Evolutionary conservation across 805 yeast species (phyloP).

Genomic region (Candida railenensis): DNA sequence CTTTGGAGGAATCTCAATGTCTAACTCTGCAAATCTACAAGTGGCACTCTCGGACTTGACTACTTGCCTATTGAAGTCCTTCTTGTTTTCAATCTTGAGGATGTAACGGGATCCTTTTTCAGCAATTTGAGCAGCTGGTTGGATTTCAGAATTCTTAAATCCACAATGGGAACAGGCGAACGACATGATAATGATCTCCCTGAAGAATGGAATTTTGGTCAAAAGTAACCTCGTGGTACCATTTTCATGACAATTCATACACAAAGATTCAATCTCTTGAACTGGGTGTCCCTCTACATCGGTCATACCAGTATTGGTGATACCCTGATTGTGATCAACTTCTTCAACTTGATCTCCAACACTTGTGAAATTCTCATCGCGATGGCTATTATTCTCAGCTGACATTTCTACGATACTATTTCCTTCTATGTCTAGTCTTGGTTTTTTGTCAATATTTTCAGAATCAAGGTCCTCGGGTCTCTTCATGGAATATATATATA

Average conservation of each 20-base stretch:
- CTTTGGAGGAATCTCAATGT: constrained; percentile 92
- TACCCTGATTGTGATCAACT: constrained; percentile 38
- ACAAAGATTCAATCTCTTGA: constrained; percentile 89
- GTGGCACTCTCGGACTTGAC: constrained; percentile 86
- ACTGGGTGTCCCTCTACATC: constrained; percentile 92
- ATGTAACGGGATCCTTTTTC: constrained; percentile 80
- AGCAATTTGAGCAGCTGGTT: constrained; percentile 91
- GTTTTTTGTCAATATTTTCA: constrained; percentile 3
- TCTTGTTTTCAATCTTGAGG: constrained; percentile 61
- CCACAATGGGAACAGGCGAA: constrained; percentile 96
- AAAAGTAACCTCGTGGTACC: constrained; percentile 83
- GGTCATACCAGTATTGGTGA: constrained; percentile 68
- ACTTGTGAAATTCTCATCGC: constrained; percentile 21
- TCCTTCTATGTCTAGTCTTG: neutral
- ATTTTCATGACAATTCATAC: constrained; percentile 90
- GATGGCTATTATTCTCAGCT: neutral
- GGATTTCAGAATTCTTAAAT: constrained; percentile 86
- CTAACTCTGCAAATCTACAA: constrained; percentile 78
- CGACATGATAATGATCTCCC: constrained; percentile 90
- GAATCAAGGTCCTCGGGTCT: neutral
- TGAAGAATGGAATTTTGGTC: constrained; percentile 87
- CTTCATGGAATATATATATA: constrained; percentile 3
- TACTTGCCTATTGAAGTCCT: constrained; percentile 86
- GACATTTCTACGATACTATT: neutral
- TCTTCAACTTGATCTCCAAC: constrained; percentile 43